Percentiles rank a stretch among this genome's conserved stretches.
These are phyloP conservation scores for Ulota crispa DNA, from an alignment of 225 moss, liverwort and hornwort genomes.

Conservation along the genomic window DNA sequence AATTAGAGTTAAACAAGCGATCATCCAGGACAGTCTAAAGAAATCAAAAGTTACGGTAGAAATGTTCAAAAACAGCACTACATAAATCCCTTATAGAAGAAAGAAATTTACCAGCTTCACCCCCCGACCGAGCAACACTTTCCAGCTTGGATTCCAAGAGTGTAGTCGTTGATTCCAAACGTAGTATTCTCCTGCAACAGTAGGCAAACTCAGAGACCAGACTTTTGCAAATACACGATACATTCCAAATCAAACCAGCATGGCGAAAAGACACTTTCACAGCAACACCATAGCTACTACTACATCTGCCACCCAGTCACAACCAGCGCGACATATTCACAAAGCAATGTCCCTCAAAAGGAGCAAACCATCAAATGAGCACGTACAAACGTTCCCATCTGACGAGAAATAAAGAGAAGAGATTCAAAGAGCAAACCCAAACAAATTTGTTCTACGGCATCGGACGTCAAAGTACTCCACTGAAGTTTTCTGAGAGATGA, in stretches of 20 bases:
- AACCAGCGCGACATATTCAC: not conserved
- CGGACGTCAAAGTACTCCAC: not conserved
- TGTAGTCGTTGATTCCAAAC: constrained; percentile 53
- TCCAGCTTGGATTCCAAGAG: constrained; percentile 54
- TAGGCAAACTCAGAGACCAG: not conserved
- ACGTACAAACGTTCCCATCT: not conserved
- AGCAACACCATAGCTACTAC: constrained; percentile 12
- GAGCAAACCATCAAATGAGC: not conserved
- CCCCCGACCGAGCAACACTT: constrained; percentile 43
- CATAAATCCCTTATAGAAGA: not conserved
- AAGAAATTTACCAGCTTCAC: constrained; percentile 40
- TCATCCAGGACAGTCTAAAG: not conserved
- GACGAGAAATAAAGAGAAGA: not conserved
- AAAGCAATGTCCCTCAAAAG: not conserved
- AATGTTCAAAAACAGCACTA: not conserved
- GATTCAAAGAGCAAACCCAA: not conserved
- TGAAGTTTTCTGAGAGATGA: not conserved
- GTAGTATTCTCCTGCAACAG: constrained; percentile 44
- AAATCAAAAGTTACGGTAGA: not conserved
- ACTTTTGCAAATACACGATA: not conserved
- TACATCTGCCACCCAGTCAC: constrained; percentile 7
- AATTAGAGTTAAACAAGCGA: not conserved
- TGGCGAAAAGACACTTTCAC: not conserved
- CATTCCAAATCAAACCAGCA: not conserved
- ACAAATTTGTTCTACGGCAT: not conserved